These are phyloP conservation scores for Cyathus striatus DNA, from an alignment of 768 basidiomycete species.

Conservation along the genomic window DNA sequence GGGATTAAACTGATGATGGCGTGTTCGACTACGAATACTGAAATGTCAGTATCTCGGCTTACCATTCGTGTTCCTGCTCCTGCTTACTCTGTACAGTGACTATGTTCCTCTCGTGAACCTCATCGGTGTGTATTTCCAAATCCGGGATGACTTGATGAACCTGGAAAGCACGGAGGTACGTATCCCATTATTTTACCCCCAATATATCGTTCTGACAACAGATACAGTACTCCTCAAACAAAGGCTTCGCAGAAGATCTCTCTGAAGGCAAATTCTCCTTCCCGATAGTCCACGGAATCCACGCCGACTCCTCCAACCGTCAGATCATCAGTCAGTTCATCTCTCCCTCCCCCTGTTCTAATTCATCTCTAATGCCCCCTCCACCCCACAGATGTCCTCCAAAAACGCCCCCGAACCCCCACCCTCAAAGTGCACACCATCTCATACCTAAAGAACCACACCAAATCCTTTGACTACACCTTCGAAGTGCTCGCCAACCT, in stretches of 20 bases:
- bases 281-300: constrained; percentile 87
- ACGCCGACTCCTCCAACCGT: constrained; percentile 68
- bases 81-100: constrained; percentile 43
- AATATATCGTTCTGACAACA: not conserved
- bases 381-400: constrained; percentile 67
- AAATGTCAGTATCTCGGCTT: constrained; percentile 38
- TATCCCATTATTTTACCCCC: constrained; percentile 6
- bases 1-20: constrained; percentile 98
- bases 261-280: constrained; percentile 98
- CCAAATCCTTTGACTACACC: constrained; percentile 87
- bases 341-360: constrained; percentile 1
- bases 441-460: constrained; percentile 67
- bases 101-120: constrained; percentile 92
- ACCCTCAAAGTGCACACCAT: constrained; percentile 81
- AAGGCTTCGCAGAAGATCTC: constrained; percentile 90
- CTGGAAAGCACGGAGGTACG: constrained; percentile 80
- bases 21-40: constrained; percentile 55
- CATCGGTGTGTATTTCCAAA: constrained; percentile 93
- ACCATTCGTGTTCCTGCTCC: not conserved
- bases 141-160: constrained; percentile 98
- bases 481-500: constrained; percentile 60
- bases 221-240: constrained; percentile 72
- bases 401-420: constrained; percentile 79
- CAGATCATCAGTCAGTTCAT: constrained; percentile 73
- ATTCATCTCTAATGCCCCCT: not conserved